Conservation (phyloP, 345 rosid genomes). For the Linum trigynum region DNA sequence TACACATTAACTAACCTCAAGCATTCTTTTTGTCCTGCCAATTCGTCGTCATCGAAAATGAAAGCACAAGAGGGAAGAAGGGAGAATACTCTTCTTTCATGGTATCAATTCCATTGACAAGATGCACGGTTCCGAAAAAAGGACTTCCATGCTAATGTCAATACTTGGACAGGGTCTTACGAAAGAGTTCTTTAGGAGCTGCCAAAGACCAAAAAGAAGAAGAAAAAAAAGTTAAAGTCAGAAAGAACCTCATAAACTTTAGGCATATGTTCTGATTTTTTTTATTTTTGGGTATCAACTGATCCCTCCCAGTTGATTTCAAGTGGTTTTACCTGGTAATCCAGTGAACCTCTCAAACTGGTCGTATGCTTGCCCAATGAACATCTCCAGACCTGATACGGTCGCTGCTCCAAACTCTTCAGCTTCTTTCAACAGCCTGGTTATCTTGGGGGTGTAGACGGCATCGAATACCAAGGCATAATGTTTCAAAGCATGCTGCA, state of each 20-base stretch:
- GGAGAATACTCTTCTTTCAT: constrained; percentile 55
- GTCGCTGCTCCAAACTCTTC: constrained; percentile 61
- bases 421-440: constrained; percentile 75
- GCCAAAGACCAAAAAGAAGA: constrained; percentile 16
- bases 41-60: not conserved
- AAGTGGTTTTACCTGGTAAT: constrained; percentile 43
- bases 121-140: constrained; percentile 27
- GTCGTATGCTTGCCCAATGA: constrained; percentile 80
- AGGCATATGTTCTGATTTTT: not conserved
- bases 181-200: constrained; percentile 80
- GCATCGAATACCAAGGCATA: constrained; percentile 80
- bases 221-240: not conserved
- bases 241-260: not conserved
- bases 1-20: constrained; percentile 20
- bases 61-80: constrained; percentile 9
- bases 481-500: constrained; percentile 60
- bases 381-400: constrained; percentile 83
- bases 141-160: not conserved
- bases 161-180: constrained; percentile 45
- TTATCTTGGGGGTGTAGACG: constrained; percentile 74
- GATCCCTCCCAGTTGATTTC: not conserved
- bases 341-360: constrained; percentile 82
- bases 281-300: not conserved
- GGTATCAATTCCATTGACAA: too few species aligned
- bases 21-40: not conserved